Evolutionary conservation across 768 basidiomycete genomes (phyloP), one percentile per base, ranked within the genome.

Genomic region (Auricularia auricula-judae): DNA sequence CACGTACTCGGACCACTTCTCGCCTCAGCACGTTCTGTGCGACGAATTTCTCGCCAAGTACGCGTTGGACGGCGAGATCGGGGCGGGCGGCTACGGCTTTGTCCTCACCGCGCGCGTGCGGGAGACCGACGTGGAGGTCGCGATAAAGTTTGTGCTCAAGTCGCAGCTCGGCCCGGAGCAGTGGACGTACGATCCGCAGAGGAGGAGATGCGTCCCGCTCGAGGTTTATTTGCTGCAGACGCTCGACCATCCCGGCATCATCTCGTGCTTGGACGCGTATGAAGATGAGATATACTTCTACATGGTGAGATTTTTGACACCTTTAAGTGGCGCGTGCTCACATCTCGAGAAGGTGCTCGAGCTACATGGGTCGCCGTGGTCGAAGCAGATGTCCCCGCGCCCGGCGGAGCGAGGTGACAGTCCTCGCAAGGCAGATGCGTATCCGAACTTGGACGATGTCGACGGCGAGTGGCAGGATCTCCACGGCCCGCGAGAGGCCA

Each of bases 61-160:
- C 69, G 72, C 77, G 43, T 82, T 90, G 29, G 82, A 81, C 43
- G 89, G 89, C 68, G 87, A 91, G 72, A 80, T 98, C 33, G 95
- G 95, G 51, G 86, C 86, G 10, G 95, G 95, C 54, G 94, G 94
- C 18, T 98, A 94, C 72, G 94, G 94, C 2, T 97, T 98, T 72
- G 95, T 98, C 34, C 90, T 96, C 82, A 88, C 89, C 2, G 93
- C 92, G 10, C 76, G 79, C 42, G 84, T 91, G 71, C 84, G 83
- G 14, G 69, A 67, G 36, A 79, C 82, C 58, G 79, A 80, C 0
- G 74, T 78, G 65, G 89, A 93, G 72, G 93, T 94, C 63, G 94
- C 94, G 0, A 89, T 97, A 74, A 98, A 98, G 76, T 97, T 98
- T 74, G 93, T 98, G 71, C 84, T 89, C 77, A 94, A 92, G 74